These are phyloP conservation scores for Trichosporon faecale DNA, from an alignment of 1,284 basidiomycete species.

Conservation along the genomic window DNA sequence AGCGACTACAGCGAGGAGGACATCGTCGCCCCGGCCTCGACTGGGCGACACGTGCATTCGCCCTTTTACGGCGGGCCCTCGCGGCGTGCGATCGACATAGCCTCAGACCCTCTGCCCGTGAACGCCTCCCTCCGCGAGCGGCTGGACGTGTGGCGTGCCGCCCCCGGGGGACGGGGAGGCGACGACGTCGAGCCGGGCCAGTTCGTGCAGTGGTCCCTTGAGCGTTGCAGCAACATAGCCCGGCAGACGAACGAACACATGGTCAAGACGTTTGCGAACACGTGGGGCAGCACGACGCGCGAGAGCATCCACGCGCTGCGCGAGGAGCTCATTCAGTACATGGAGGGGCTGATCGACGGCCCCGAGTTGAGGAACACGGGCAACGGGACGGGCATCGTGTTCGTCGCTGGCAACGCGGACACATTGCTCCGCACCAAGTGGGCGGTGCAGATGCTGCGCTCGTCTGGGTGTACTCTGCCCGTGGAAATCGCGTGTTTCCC, in stretches of 20 bases:
- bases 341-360: conserved; percentile 35
- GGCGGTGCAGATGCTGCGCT: conserved; percentile 50
- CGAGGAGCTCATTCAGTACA: conserved; percentile 45
- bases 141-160: conserved; percentile 50
- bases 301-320: conserved; percentile 41
- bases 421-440: conserved; percentile 53
- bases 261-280: conserved; percentile 42
- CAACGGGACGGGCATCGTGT: conserved; percentile 53
- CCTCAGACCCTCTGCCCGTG: conserved; percentile 49
- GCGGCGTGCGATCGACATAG: conserved; percentile 41
- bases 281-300: conserved; percentile 50
- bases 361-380: conserved; percentile 27
- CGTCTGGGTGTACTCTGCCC: conserved; percentile 48
- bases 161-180: conserved; percentile 50
- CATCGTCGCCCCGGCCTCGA: not conserved
- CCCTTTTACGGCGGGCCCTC: conserved; percentile 22
- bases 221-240: conserved; percentile 43
- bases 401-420: conserved; percentile 56
- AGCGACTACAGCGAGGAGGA: not conserved
- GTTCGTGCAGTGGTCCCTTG: conserved; percentile 49
- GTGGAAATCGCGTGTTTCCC: conserved; percentile 52
- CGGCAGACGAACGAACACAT: conserved; percentile 51
- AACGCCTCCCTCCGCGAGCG: conserved; percentile 49
- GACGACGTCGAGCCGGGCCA: conserved; percentile 49
- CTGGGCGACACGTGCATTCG: conserved; percentile 12